Evolutionary conservation across 1,284 basidiomycete genomes (phyloP).

Genomic region (Amylostereum areolatum): DNA sequence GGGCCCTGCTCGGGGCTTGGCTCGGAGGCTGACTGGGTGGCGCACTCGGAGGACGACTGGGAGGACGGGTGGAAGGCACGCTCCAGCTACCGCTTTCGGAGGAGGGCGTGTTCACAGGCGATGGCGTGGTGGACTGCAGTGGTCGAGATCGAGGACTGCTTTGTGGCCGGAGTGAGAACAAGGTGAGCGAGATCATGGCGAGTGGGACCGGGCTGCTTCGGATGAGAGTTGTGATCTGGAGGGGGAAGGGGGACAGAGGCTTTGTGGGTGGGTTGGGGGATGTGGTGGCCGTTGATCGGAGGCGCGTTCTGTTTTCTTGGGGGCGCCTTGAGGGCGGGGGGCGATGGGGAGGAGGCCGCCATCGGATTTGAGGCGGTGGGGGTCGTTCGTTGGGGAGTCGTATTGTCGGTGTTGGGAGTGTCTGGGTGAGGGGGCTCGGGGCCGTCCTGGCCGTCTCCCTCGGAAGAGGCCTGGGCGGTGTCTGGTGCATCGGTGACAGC

Average conservation of each 20-base stretch:
- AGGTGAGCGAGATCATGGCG: constrained; percentile 40
- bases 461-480: constrained; percentile 37
- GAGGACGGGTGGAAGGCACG: constrained; percentile 54
- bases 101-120: constrained; percentile 38
- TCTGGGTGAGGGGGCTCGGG: constrained; percentile 33
- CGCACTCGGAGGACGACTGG: constrained; percentile 19
- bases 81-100: constrained; percentile 59
- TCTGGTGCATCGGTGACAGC: constrained; percentile 37
- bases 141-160: constrained; percentile 24
- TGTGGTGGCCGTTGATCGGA: constrained; percentile 10
- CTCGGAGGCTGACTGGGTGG: constrained; percentile 28
- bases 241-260: constrained; percentile 45
- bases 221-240: constrained; percentile 42
- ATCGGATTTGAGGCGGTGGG: not conserved
- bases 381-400: constrained; percentile 16
- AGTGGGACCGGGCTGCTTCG: constrained; percentile 53
- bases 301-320: constrained; percentile 3
- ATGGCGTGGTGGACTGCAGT: constrained; percentile 32
- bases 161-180: constrained; percentile 17
- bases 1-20: constrained; percentile 46
- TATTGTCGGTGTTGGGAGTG: constrained; percentile 10
- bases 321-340: not conserved
- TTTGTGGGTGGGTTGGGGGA: constrained; percentile 6
- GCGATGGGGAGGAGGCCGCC: constrained; percentile 5
- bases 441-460: constrained; percentile 50